Evolutionary conservation across 495 filamentous ascomycete species (phyloP), one percentile per base, ranked within the genome.

Genomic region (Penicillium silybi): DNA sequence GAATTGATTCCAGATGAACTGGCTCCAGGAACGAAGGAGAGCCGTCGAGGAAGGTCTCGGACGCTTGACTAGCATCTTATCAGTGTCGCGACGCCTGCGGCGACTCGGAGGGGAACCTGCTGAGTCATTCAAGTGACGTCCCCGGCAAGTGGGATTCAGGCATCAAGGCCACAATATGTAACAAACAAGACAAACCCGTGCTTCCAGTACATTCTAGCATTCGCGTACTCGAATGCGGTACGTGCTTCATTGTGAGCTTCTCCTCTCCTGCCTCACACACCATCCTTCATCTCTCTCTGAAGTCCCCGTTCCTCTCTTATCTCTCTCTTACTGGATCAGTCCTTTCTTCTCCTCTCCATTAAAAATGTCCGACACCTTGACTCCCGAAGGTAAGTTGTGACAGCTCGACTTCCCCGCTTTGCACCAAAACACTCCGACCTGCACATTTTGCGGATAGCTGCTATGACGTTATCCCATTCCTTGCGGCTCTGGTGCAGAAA

Each of bases 161-260:
- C 62, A 62, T 62, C 43, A 68, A 55, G n/a, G 51, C 41, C 40
- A 17, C 27, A 22, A 20, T 9, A 20, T 9, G 40, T 41, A 34
- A 41, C 70, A 73, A 73, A 73, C 65, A 38, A 49, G 48, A 46
- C 70, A 72, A 72, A 72, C 67, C 50, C 16, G 53, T 58, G 57
- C 48, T 72, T 72, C 69, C 66, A 69, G 67, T 70, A 72, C 64
- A 59, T 72, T 72, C 69, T 67, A 72, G 39, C 47, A 58, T n/a
- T 35, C 22, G 11, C n/a, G 37, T n/a, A 39, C 34, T 42, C 44
- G 46, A 55, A 42, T 41, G 52, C 52, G 51, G 56, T 57, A 48
- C 59, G 50, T 50, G 48, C 44, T 52, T 9, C 41, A 25, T 34
- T 11, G 25, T 40, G 50, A 56, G 48, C 57, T 52, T 41, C 56